These are phyloP conservation scores for Hyphopichia fennica DNA, from an alignment of 1,139 yeast species.

Conservation along the genomic window DNA sequence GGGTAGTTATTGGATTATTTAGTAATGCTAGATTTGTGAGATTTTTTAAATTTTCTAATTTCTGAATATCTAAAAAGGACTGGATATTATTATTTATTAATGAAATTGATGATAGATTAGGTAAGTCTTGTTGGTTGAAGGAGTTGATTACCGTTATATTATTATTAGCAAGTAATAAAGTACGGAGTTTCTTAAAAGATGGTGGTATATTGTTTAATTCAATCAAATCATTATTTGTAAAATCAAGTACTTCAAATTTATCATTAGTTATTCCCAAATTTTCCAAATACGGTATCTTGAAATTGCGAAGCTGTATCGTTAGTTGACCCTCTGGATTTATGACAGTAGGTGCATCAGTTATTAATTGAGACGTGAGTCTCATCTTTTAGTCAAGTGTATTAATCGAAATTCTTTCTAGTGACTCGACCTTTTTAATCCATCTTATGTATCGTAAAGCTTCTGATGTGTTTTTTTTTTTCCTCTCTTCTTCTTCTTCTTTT, in stretches of 20 bases:
- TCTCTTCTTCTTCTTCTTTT: too few species aligned
- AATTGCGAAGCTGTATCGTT: slow-evolving; percentile 36
- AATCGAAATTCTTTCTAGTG: too few species aligned
- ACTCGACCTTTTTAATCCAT: too few species aligned
- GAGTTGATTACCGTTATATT: slow-evolving; percentile 43
- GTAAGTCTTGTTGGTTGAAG: slow-evolving; percentile 32
- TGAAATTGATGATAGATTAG: slow-evolving; percentile 50
- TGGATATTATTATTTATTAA: slow-evolving; percentile 53
- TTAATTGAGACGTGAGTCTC: slow-evolving; percentile 38
- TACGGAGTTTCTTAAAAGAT: slow-evolving; percentile 38
- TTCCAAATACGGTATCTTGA: slow-evolving; percentile 35
- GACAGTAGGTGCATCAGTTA: slow-evolving; percentile 32
- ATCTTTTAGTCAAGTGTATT: slow-evolving; percentile 18
- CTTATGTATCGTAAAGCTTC: too few species aligned
- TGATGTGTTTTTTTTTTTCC: too few species aligned
- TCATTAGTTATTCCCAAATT: slow-evolving; percentile 34
- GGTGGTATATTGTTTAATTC: slow-evolving; percentile 54
- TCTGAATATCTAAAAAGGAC: slow-evolving; percentile 38
- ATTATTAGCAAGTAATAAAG: slow-evolving; percentile 60
- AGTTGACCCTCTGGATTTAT: slow-evolving; percentile 38
- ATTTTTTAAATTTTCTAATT: slow-evolving; percentile 30
- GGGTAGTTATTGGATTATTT: slow-evolving; percentile 61
- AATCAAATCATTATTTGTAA: slow-evolving; percentile 64
- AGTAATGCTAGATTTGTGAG: slow-evolving; percentile 51
- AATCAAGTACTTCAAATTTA: slow-evolving; percentile 56